Evolutionary conservation across 129 eudicot species (phyloP).

Genomic region (Centrapalus pauciflorus): DNA sequence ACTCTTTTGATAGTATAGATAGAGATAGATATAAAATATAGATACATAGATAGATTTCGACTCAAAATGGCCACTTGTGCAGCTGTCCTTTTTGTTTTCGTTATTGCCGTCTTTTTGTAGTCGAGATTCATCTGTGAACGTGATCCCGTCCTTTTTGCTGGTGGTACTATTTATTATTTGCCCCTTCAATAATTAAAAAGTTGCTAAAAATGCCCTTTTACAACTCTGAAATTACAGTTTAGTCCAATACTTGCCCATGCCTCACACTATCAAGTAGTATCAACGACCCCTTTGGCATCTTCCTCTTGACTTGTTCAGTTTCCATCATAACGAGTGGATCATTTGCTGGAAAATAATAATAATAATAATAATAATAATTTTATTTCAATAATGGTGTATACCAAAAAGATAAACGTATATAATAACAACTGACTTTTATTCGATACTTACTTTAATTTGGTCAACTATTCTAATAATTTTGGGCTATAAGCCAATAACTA

Average conservation of each 20-base stretch:
- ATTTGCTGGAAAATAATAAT: not conserved
- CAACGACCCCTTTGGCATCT: constrained; percentile 5
- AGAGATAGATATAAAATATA: too few species aligned
- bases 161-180: constrained; percentile 14
- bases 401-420: too few species aligned
- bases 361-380: too few species aligned
- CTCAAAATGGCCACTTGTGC: not conserved
- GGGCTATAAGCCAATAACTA: too few species aligned
- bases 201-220: not conserved
- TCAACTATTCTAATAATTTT: too few species aligned
- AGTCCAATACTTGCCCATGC: not conserved
- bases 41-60: too few species aligned
- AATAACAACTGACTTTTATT: too few species aligned
- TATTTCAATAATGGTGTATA: too few species aligned
- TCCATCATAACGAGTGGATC: not conserved
- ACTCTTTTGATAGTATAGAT: too few species aligned
- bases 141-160: constrained; percentile 23
- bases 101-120: not conserved
- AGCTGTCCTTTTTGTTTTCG: constrained; percentile 6
- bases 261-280: not conserved
- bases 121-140: constrained; percentile 16
- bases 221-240: not conserved
- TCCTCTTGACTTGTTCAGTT: not conserved
- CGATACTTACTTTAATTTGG: too few species aligned
- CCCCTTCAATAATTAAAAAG: not conserved